Evolutionary conservation across 208 protist genomes (phyloP), one percentile per base, ranked within the genome.

Genomic region (Histomonas meleagridis): DNA sequence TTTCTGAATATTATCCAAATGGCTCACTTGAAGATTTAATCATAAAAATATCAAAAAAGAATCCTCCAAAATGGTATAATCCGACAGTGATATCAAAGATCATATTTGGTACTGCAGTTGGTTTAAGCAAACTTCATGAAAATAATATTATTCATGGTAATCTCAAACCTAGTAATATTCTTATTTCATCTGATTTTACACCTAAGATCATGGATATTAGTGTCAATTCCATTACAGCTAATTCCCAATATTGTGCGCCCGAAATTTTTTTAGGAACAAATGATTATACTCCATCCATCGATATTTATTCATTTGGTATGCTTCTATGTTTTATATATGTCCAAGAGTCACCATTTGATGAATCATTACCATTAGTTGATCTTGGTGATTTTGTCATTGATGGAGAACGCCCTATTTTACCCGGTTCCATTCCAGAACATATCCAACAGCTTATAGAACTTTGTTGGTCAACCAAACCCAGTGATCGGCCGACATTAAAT

Each of bases 301-400:
- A 65, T 65, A 65, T 65, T 65, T 65, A 65, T 65, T 65, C 60
- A n/a, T 65, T 65, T n/a, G 60, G 60, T n/a, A 65, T 65, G 60
- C 7, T 65, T 7, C 23, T 65, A n/a, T 65, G 60, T 28, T 65
- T 32, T 65, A 10, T 65, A 32, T 65, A 65, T 65, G 60, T 65
- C n/a, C 60, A 65, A 65, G 60, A 65, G 23, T 65, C 60, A 32
- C 60, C 60, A 65, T 65, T 65, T 65, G 60, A 65, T 65, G 60
- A 65, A n/a, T 65, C 60, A 12, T 26, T 65, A 12, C 7, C 60
- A n/a, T 28, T 65, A 32, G 60, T 32, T 32, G 23, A 65, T 65
- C n/a, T 65, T 7, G 23, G 16, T 5, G 60, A 65, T 65, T 65
- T 65, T 28, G 60, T 65, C 7, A 12, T n/a, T n/a, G 60, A 65